Base-by-base conservation (phyloP, 2,329 filamentous ascomycete genomes). In the Cercospora zeae-maydis region DNA sequence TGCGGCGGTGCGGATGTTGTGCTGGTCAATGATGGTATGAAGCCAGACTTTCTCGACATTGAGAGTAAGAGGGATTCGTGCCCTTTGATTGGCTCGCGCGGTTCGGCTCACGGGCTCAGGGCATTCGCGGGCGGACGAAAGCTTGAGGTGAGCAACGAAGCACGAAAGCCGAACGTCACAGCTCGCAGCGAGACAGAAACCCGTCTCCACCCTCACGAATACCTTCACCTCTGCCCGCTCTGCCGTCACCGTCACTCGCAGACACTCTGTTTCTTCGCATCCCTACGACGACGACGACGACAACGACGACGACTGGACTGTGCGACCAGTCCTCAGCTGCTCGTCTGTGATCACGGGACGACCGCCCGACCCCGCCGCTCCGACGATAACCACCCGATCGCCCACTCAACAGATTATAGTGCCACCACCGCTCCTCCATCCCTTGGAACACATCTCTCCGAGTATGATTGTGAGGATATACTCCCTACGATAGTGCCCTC, bases 391-490 rank as follows among this genome's bases (percentile, higher is more conserved):
- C 24, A 53, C 31, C 49, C 49, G 49, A 53, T 19, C 49, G 30
- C 10, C 49, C 49, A 31, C 36, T 42, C 53, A 34, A 52, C 55
- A 39, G 53, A 34, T 30, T 39, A 36, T 52, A 6, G 16, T 33
- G 31, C 47, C 39, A 24, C 45, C 21, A 10, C 47, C 36, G 27
- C 58, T 52, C 36, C 49, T 24, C 59, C 47, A 53, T 19, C 57
- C 37, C 59, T 52, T 61, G 21, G 24, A 24, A 57, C 27, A 62
- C 45, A 45, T 11, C 45, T 36, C 42, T 16, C 16, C 67, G 70
- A 74, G 68, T 71, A 74, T 73, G 71, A 67, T 30, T 51, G 58
- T 64, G 67, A 59, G 59, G 68, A 49, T 51, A 63, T 37, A 54
- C 31, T 56, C 24, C 52, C 62, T 37, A 56, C 71, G 71, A 69